phyloP scores from a whole-genome alignment of 1,284 basidiomycete genomes.

The Hymenochaete sp. region DNA sequence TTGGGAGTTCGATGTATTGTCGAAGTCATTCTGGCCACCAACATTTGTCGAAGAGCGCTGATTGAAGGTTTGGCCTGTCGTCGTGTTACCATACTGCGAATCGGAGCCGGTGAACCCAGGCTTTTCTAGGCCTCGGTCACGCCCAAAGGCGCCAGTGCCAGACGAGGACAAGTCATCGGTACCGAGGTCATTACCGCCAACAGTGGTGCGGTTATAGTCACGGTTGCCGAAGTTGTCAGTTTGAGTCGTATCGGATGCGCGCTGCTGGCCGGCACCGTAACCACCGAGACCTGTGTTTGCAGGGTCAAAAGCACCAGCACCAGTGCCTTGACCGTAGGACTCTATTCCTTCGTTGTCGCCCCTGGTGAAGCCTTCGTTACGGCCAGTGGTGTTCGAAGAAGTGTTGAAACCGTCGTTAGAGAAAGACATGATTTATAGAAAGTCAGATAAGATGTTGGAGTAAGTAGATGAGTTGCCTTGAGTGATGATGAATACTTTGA shows the following conservation, averaged over 20 bases:
- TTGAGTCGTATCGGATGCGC: not conserved
- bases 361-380: slow-evolving; percentile 8
- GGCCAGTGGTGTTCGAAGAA: not conserved
- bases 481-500: too few species aligned
- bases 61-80: slow-evolving; percentile 2
- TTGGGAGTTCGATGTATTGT: not conserved
- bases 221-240: slow-evolving; percentile 1
- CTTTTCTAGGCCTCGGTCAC: not conserved
- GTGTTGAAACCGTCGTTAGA: not conserved
- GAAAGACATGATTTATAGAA: slow-evolving; percentile 3
- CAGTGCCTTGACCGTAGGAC: slow-evolving; percentile 10
- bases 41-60: not conserved
- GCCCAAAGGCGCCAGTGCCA: not conserved
- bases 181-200: not conserved
- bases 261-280: slow-evolving; percentile 3
- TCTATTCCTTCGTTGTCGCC: slow-evolving; percentile 11
- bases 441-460: too few species aligned
- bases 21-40: not conserved
- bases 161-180: not conserved
- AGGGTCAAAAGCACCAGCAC: slow-evolving; percentile 10
- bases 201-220: not conserved
- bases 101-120: slow-evolving; percentile 9
- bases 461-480: too few species aligned
- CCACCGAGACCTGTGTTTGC: slow-evolving; percentile 15
- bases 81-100: not conserved